These are phyloP conservation scores for Candida dubliniensis DNA, from an alignment of 1,139 yeast species.

Conservation along the genomic window DNA sequence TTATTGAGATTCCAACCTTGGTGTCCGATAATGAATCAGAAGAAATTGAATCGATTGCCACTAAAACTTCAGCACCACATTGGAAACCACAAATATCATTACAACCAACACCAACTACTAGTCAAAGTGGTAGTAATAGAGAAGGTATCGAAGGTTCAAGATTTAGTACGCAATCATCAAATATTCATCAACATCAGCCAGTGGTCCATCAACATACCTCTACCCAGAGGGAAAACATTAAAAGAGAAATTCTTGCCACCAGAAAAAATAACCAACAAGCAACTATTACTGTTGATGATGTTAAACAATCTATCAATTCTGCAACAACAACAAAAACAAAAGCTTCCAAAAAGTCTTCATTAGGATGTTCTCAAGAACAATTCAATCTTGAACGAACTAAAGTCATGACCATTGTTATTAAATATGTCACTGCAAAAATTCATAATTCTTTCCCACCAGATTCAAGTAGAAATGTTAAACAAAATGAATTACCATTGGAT, in stretches of 20 bases:
- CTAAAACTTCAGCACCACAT: slow-evolving; percentile 8
- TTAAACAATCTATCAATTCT: slow-evolving; percentile 7
- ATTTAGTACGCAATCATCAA: slow-evolving; percentile 1
- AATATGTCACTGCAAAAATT: slow-evolving; percentile 47
- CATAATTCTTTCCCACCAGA: slow-evolving; percentile 49
- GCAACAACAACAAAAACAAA: slow-evolving; percentile 2
- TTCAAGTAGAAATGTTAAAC: slow-evolving; percentile 22
- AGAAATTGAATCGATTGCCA: slow-evolving; percentile 11
- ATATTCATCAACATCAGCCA: slow-evolving; percentile 2
- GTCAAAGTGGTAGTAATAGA: slow-evolving; percentile 6
- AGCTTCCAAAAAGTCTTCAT: too few species aligned
- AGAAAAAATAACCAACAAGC: slow-evolving; percentile 3
- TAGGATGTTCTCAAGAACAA: slow-evolving; percentile 11
- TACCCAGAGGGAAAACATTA: background rate
- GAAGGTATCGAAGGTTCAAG: background rate
- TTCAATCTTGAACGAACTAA: slow-evolving; percentile 27
- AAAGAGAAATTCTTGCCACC: background rate
- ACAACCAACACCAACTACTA: slow-evolving; percentile 15
- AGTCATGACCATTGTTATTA: slow-evolving; percentile 46
- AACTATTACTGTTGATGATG: slow-evolving; percentile 7
- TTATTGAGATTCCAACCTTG: slow-evolving; percentile 14
- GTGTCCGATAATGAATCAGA: slow-evolving; percentile 14
- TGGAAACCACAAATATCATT: slow-evolving; percentile 12
- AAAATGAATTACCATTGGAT: slow-evolving; percentile 42
- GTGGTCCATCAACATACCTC: slow-evolving; percentile 2